These are phyloP conservation scores for Kernera saxatilis DNA, from an alignment of 345 rosid species.

Conservation along the genomic window DNA sequence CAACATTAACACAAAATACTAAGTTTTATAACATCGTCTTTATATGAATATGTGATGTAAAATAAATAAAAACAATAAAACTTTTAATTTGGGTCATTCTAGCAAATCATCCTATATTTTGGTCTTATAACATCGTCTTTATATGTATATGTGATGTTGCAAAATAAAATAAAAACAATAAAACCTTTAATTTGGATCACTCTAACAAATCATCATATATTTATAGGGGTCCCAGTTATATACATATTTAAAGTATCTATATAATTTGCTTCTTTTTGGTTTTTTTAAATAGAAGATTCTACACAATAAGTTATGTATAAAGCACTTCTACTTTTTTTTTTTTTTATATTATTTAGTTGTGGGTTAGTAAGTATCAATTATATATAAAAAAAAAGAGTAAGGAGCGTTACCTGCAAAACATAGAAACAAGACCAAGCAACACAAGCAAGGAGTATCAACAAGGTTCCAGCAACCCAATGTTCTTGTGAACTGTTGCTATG, in stretches of 20 bases:
- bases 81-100: no score
- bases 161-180: no score
- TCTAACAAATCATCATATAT: no score
- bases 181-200: no score
- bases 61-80: no score
- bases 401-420: constrained; percentile 41
- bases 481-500: constrained; percentile 19
- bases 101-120: no score
- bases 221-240: neutral
- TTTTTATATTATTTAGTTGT: neutral
- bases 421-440: constrained; percentile 74
- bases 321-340: neutral
- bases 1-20: no score
- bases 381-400: neutral
- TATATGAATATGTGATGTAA: no score
- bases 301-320: neutral
- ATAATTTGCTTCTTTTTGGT: neutral
- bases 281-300: neutral
- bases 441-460: constrained; percentile 57
- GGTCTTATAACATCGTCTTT: no score
- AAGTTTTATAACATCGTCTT: no score
- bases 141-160: neutral
- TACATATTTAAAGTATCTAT: neutral
- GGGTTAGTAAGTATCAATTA: neutral
- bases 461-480: constrained; percentile 59